phyloP scores from a whole-genome alignment of 176 grass and related monocot genomes.

The Eremochloa ophiuroides region DNA sequence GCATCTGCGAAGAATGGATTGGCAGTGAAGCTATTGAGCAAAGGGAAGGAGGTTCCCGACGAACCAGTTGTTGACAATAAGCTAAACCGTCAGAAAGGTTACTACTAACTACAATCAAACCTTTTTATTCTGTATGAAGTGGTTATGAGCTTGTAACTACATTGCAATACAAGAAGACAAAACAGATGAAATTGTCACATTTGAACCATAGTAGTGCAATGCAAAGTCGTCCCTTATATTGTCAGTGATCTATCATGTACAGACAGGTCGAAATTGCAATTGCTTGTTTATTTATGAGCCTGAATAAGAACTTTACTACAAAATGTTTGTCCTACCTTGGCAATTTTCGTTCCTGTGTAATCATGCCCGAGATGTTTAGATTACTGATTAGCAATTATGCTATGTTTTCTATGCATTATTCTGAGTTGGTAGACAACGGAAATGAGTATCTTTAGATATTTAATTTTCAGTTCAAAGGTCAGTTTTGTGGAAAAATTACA shows the following conservation, averaged over 20 bases:
- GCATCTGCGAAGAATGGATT: conserved; percentile 87
- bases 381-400: background rate
- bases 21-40: conserved; percentile 89
- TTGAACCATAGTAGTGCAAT: background rate
- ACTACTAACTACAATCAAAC: background rate
- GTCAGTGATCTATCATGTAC: background rate
- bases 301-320: background rate
- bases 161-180: background rate
- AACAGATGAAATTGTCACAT: background rate
- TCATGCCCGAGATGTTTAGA: background rate
- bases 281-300: background rate
- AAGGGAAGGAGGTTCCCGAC: conserved; percentile 84
- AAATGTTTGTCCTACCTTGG: background rate
- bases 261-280: background rate
- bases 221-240: background rate
- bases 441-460: background rate
- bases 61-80: conserved; percentile 77
- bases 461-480: background rate
- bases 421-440: background rate
- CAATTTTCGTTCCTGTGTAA: background rate
- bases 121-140: background rate
- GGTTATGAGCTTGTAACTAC: background rate
- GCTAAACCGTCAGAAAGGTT: conserved; percentile 78
- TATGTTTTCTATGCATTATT: background rate
- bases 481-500: background rate